Base-by-base conservation (phyloP, 495 filamentous ascomycete species). In the Trichocladium uniseriatum region DNA sequence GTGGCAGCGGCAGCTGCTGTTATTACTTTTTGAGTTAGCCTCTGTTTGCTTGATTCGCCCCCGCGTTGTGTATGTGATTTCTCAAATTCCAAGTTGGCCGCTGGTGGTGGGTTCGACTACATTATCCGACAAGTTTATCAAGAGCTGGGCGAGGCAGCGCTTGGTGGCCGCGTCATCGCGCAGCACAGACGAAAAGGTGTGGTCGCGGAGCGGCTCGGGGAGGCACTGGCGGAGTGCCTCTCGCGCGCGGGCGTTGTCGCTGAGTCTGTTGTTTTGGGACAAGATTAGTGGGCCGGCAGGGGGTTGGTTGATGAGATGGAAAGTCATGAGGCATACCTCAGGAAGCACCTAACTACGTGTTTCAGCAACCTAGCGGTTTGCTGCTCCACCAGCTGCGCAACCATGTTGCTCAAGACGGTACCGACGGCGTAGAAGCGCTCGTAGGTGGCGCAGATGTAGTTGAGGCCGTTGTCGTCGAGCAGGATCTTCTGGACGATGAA, bases 401-500 rank as follows among this genome's bases (percentile, higher is more conserved):
- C 92, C 92, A 99, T 99, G 58, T 97, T 99, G 70, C 88, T 95
- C 40, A 99, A 74, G 22, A 99, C 92, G 1, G 92, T 99, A 10
- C 92, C 92, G 8, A 99, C 92, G 2, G 92, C 92, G 54, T 99
- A 97, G 70, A 99, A 99, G n/a, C 92, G 77, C 71, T 99, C 92
- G 62, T 99, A 99, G 6, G 92, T 99, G 48, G 94, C 90, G 66
- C 92, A 99, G 49, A 99, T 99, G 65, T 99, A 99, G 34, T 86
- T 88, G 50, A 99, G 75, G n/a, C 92, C 92, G 62, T 92, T 87
- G 56, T 99, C 92, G 62, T 99, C 92, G 4, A 99, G 76, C 34
- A 99, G 71, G 29, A 99, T 99, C 70, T 99, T 99, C 71, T 99
- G 92, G n/a, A 99, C 92, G 59, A 99, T 99, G 72, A 99, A 99